Evolutionary conservation across 495 filamentous ascomycete species (phyloP), one percentile per base, ranked within the genome.

Genomic region (Cudoniella acicularis): DNA sequence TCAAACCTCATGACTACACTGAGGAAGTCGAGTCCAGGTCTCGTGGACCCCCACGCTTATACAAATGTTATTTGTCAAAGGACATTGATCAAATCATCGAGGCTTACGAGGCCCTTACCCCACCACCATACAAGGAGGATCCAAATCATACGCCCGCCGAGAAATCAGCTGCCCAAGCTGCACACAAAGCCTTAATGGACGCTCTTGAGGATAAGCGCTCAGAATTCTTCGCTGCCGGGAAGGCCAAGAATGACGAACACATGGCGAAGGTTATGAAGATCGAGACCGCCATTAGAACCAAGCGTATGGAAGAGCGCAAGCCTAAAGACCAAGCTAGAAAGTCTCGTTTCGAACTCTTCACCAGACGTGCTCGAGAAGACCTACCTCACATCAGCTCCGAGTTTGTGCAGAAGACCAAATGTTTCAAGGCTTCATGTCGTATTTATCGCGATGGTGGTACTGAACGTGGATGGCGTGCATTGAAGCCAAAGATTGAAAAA

Each of bases 401-500:
- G 11, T 68, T 68, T 41, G 63, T 68, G 17, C 49, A 61, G n/a
- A 49, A 20, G 3, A 56, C 56, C 11, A 56, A 55, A 13, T 18
- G 56, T 10, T 68, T 46, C 55, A 65, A 65, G 52, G 66, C 56
- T 51, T 59, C 66, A 10, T 52, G 46, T 22, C 63, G 66, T 24
- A 63, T 68, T 26, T 68, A 59, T 18, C 26, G 63, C 27, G 62
- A 64, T 59, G 22, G 24, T 30, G 66, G 66, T 47, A 63, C 63
- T 3, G 66, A 68, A 24, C 66, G 66, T 22, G 64, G 60, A 22
- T 70, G 60, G 64, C 57, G 55, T 45, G 51, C 59, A 9, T 42
- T 63, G 55, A 68, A 63, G 52, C 60, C 59, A 9, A 68, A 68
- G 55, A 68, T 68, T 48, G 55, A 49, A 27, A 51, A 46, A 30